Evolutionary conservation across 2,329 filamentous ascomycete species (phyloP).

Genomic region (Tolypocladium nubicola): DNA sequence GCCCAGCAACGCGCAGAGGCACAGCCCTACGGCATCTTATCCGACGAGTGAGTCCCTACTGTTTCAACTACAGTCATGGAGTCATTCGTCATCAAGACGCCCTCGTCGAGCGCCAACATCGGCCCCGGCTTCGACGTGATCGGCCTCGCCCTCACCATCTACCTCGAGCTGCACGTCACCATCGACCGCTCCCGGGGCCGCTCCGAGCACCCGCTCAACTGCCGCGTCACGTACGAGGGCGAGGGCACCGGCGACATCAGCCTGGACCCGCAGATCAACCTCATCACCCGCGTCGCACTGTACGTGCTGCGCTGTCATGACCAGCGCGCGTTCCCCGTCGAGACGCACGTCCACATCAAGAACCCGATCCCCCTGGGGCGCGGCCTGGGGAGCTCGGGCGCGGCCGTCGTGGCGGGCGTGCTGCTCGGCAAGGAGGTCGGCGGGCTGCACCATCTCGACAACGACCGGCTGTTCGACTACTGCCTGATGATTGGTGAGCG

Average conservation of each 20-base stretch:
- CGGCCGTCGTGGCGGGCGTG: conserved; percentile 93
- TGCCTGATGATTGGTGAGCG: conserved; percentile 85
- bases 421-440: conserved; percentile 84
- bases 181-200: conserved; percentile 47
- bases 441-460: conserved; percentile 59
- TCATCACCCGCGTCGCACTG: conserved; percentile 87
- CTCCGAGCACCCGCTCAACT: conserved; percentile 63
- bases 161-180: conserved; percentile 80
- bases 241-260: conserved; percentile 63
- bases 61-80: conserved; percentile 32
- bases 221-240: conserved; percentile 81
- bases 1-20: neutral
- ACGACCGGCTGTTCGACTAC: conserved; percentile 84
- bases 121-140: conserved; percentile 97
- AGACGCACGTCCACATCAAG: conserved; percentile 87
- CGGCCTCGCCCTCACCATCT: conserved; percentile 85
- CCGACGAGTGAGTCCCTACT: conserved; percentile 9
- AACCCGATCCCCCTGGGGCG: conserved; percentile 92
- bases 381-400: conserved; percentile 88
- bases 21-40: neutral
- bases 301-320: conserved; percentile 92
- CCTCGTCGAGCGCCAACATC: conserved; percentile 95
- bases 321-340: conserved; percentile 69
- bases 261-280: conserved; percentile 75
- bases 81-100: conserved; percentile 65